Evolutionary conservation across 106 monocot species (phyloP), one percentile per base, ranked within the genome.

Genomic region (Cymbidium sinense): DNA sequence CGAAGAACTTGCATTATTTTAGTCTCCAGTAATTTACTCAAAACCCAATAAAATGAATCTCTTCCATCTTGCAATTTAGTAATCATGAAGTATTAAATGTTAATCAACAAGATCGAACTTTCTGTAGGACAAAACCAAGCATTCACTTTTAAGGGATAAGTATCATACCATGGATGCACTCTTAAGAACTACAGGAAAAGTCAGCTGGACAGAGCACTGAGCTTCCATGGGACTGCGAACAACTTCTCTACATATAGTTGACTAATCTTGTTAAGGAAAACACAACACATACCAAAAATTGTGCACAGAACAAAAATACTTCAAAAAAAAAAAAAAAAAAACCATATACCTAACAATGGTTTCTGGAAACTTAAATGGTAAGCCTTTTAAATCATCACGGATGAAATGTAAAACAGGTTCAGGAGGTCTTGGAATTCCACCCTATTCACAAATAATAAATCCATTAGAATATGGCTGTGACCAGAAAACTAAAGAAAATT

Each of bases 181-280:
- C 76, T 95, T 95, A n/a, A 99, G 72, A 70, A 81, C 50, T 25
- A 99, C 95, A 74, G 99, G 99, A 75, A 99, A 99, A n/a, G 92
- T 92, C 70, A 99, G 83, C 77, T 99, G 99, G 51, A 99, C 99
- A 90, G 84, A 95, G 75, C 99, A 99, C 77, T 99, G 94, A 58
- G 92, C 99, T 85, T 99, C 99, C 99, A 99, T 99, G 79, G 94
- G 98, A 75, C 94, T 99, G 77, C 87, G 88, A 2, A 99, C 98
- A 64, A 86, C 83, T 82, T 99, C 98, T 78, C 98, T 99, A 75
- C 73, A 90, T 28, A 81, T 23, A 78, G 51, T 81, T 67, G 35
- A 75, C 8, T 35, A 29, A 64, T 20, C 77, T 54, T 20, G 69
- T 23, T n/a, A 51, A 64, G 9, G 17, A 81, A 35, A 76, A 30